Conservation (phyloP, 2,329 filamentous ascomycete species). For the Aspergillus japonicus region DNA sequence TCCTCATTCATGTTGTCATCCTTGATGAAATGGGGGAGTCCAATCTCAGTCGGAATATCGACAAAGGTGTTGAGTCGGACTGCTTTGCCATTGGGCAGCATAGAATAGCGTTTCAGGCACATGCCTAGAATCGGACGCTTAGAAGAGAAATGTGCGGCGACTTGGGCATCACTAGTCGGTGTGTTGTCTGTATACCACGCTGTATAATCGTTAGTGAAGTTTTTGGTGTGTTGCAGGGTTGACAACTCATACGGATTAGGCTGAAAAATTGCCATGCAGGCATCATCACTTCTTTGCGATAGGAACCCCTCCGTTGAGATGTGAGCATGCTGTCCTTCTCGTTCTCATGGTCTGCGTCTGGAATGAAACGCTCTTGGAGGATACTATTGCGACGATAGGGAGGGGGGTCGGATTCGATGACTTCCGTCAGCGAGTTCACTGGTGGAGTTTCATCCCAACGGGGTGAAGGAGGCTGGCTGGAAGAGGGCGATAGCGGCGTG, state of each 20-base stretch:
- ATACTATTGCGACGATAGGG: constrained; percentile 41
- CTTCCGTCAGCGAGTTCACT: constrained; percentile 28
- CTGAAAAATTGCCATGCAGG: constrained; percentile 98
- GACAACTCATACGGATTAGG: constrained; percentile 70
- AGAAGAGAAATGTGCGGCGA: constrained; percentile 82
- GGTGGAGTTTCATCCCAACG: constrained; percentile 22
- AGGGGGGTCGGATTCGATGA: constrained; percentile 23
- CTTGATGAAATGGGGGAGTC: constrained; percentile 83
- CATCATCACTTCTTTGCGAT: constrained; percentile 82
- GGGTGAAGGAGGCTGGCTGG: constrained; percentile 25
- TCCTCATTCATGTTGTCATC: constrained; percentile 69
- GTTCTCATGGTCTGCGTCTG: constrained; percentile 44
- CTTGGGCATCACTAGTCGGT: constrained; percentile 68
- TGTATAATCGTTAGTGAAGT: constrained; percentile 44
- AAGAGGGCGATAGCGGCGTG: constrained; percentile 35
- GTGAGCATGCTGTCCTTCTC: constrained; percentile 30
- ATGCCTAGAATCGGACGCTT: constrained; percentile 85
- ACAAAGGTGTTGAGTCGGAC: constrained; percentile 76
- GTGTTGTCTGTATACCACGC: constrained; percentile 80
- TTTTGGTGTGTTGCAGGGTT: not conserved
- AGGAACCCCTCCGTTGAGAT: constrained; percentile 39
- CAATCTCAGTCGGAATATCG: constrained; percentile 84
- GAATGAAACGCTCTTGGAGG: constrained; percentile 45
- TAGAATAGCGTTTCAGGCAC: constrained; percentile 85
- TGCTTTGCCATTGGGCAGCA: constrained; percentile 67